Base-by-base conservation (phyloP, 495 filamentous ascomycete genomes). In the Jackrogersella multiformis region DNA sequence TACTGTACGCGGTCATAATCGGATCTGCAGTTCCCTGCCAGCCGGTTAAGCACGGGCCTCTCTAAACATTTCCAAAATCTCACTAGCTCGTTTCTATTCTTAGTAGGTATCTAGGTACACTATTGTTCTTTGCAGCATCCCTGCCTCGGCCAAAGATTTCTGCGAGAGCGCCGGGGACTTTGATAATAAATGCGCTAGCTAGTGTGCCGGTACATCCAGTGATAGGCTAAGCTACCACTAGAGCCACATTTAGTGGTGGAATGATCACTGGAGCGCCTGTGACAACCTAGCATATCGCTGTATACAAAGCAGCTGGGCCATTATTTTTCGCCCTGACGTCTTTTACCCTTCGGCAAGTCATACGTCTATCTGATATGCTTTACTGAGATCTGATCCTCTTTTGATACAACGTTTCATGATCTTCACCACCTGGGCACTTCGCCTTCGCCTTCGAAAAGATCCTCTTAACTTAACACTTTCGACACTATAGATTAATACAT, bases 371-470 rank as follows among this genome's bases (percentile, higher is more conserved):
- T 69, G 41, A 58, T 69, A 42, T 56, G 48, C 42, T 45, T 63
- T 42, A 54, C 30, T 61, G 38, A 65, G 61, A 64, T 65, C 61
- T 46, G 61, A 69, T 65, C 66, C 61, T 69, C 56, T 53, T 64
- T 54, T 52, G 26, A 71, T 71, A 71, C 68, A 71, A 71, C 68
- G 68, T 71, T 71, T 67, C 68, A 71, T 71, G 58, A 71, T 71
- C 68, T 63, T 67, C 68, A 13, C 46, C 5, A 56, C n/a, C n/a
- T n/a, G n/a, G n/a, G n/a, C n/a, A n/a, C 63, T 58, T 71, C 58
- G 63, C 68, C 54, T 56, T 70, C 39, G 48, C 52, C 18, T 44
- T 23, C 23, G 2, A 20, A 24, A 4, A 46, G 21, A 46, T 46
- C 42, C n/a, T 15, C 45, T 10, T 16, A 65, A 41, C 64, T 61